Percentiles rank a stretch among this genome's conserved stretches.
These are phyloP conservation scores for Fusarium falciforme DNA, from an alignment of 2,329 filamentous ascomycete genomes.

Conservation along the genomic window DNA sequence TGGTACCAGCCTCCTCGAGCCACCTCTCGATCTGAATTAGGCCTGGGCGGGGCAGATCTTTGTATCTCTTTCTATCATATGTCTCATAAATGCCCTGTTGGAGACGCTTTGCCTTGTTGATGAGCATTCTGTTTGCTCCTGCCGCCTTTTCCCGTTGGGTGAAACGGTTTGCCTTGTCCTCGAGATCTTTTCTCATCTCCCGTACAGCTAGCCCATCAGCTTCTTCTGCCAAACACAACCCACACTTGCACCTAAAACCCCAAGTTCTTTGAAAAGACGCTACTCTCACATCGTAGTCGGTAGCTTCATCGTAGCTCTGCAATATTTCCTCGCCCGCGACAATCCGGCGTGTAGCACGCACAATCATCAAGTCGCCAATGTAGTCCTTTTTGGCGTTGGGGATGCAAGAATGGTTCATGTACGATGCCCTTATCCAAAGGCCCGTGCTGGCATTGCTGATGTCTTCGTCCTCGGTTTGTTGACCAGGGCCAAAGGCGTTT, in stretches of 20 bases:
- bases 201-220: constrained; percentile 30
- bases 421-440: constrained; percentile 53
- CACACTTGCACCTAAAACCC: constrained; percentile 53
- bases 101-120: constrained; percentile 42
- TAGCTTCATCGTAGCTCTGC: constrained; percentile 46
- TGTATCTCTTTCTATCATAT: constrained; percentile 43
- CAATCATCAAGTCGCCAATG: constrained; percentile 53
- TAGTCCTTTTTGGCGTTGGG: constrained; percentile 51
- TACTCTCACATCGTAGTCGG: constrained; percentile 40
- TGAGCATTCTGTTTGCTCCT: constrained; percentile 27
- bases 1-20: constrained; percentile 26
- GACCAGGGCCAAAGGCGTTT: constrained; percentile 49
- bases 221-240: constrained; percentile 49
- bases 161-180: constrained; percentile 38
- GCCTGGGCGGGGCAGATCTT: constrained; percentile 39
- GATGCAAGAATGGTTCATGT: constrained; percentile 57
- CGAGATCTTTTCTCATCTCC: constrained; percentile 31
- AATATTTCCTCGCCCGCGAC: constrained; percentile 49
- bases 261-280: constrained; percentile 44
- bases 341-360: constrained; percentile 51
- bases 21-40: constrained; percentile 43
- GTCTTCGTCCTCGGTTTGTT: constrained; percentile 43
- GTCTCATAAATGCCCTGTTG: constrained; percentile 39
- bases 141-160: neutral
- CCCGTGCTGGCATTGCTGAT: constrained; percentile 50